These are phyloP conservation scores for Atractiella rhizophila DNA, from an alignment of 768 basidiomycete species.

Conservation along the genomic window DNA sequence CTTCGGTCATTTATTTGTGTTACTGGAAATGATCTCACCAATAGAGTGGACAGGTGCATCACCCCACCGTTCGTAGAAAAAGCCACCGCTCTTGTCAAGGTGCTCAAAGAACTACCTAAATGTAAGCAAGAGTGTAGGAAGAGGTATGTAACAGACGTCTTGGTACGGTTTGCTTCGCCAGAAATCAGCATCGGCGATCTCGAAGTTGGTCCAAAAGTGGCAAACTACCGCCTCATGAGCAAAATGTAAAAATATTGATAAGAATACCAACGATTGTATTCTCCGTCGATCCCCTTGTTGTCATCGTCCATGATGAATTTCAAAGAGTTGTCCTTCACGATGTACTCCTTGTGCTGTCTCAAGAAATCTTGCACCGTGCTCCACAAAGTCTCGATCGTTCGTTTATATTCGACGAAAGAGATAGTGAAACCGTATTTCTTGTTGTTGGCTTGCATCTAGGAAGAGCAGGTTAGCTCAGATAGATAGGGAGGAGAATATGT, in stretches of 20 bases:
- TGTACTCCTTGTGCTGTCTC: slow-evolving; percentile 40
- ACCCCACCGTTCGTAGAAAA: slow-evolving; percentile 56
- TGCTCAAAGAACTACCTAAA: not conserved
- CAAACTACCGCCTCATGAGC: slow-evolving; percentile 27
- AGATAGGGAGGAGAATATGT: too few relatives aligned
- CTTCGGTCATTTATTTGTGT: slow-evolving; percentile 47
- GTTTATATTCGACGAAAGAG: slow-evolving; percentile 45
- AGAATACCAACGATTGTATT: slow-evolving; percentile 49
- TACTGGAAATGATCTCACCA: slow-evolving; percentile 64
- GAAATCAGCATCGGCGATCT: slow-evolving; percentile 60
- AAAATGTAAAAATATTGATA: not conserved
- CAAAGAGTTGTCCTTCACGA: slow-evolving; percentile 40
- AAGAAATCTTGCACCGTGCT: slow-evolving; percentile 47
- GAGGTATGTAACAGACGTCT: slow-evolving; percentile 61
- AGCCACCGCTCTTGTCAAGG: slow-evolving; percentile 18
- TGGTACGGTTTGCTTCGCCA: slow-evolving; percentile 62
- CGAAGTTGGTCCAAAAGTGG: slow-evolving; percentile 63
- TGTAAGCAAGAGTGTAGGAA: not conserved
- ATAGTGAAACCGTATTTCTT: slow-evolving; percentile 63
- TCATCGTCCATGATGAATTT: slow-evolving; percentile 48
- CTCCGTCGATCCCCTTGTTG: slow-evolving; percentile 26
- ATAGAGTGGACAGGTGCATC: slow-evolving; percentile 82
- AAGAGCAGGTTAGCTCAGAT: too few relatives aligned
- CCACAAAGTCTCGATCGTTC: slow-evolving; percentile 66
- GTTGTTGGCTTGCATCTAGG: slow-evolving; percentile 51